Percentiles rank a stretch among this genome's conserved stretches.
These are phyloP conservation scores for Laguncularia racemosa DNA, from an alignment of 345 rosid genomes.

Conservation along the genomic window DNA sequence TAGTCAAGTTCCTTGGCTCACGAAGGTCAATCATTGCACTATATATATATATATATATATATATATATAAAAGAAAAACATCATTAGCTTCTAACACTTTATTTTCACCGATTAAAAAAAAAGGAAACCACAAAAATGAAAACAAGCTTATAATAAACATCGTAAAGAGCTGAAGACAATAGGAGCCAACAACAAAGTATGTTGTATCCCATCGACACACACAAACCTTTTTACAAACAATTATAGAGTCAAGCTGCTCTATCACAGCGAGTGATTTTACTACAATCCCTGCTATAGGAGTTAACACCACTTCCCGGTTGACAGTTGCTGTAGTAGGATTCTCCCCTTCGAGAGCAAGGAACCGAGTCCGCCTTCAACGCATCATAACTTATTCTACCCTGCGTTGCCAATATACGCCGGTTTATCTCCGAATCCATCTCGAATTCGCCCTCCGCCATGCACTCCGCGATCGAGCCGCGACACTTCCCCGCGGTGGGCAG, in stretches of 20 bases:
- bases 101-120: too few relatives aligned
- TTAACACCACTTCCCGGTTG: constrained; percentile 59
- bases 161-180: too few relatives aligned
- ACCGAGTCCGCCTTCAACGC: constrained; percentile 58
- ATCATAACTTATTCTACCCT: constrained; percentile 60
- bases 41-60: too few relatives aligned
- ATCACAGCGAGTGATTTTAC: constrained; percentile 62
- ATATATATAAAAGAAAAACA: too few relatives aligned
- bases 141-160: too few relatives aligned
- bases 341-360: constrained; percentile 81
- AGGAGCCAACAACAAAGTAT: too few relatives aligned
- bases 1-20: too few relatives aligned
- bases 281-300: constrained; percentile 77
- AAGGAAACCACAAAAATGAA: too few relatives aligned
- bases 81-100: too few relatives aligned
- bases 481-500: constrained; percentile 21
- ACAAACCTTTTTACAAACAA: too few relatives aligned
- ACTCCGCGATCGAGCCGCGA: constrained; percentile 55
- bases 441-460: constrained; percentile 38
- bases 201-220: too few relatives aligned
- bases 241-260: constrained; percentile 4
- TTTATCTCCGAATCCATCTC: constrained; percentile 60
- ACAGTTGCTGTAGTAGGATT: constrained; percentile 77
- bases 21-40: too few relatives aligned
- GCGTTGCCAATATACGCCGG: constrained; percentile 64